Conservation (phyloP, 306 rosid species). For the Trichosanthes cucumerina region DNA sequence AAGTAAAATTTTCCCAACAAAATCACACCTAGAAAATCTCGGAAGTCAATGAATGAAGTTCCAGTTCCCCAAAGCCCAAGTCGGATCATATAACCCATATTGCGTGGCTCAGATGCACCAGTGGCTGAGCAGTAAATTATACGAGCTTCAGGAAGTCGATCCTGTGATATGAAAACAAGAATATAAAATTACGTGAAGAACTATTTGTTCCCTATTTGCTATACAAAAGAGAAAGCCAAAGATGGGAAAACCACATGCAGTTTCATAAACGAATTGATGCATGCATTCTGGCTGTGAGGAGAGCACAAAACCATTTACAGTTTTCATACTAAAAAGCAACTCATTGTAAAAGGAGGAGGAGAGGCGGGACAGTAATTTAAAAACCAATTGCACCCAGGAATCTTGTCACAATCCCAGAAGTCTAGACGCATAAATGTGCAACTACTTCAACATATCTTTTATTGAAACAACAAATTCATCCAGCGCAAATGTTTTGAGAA, state of each 20-base stretch:
- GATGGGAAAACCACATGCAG: not conserved
- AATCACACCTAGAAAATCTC: conserved; percentile 72
- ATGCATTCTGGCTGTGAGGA: not conserved
- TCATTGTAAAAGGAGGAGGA: not conserved
- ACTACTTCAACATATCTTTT: not conserved
- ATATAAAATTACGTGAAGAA: not conserved
- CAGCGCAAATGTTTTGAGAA: not conserved
- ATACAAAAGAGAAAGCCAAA: not conserved
- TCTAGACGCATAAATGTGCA: not conserved
- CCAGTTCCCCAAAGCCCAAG: conserved; percentile 99
- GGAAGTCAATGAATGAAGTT: conserved; percentile 73
- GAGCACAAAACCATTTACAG: not conserved
- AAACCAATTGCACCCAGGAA: not conserved
- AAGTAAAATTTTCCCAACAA: not conserved
- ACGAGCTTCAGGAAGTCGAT: conserved; percentile 76
- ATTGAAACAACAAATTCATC: not conserved
- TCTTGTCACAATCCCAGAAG: not conserved
- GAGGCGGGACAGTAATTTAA: not conserved
- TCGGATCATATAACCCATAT: conserved; percentile 98
- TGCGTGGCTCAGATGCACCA: conserved; percentile 98
- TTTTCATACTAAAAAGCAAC: not conserved
- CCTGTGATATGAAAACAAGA: conserved; percentile 38
- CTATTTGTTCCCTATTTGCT: not conserved
- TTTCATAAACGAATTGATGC: not conserved
- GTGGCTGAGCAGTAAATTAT: conserved; percentile 96